Conservation (phyloP, 2,329 filamentous ascomycete species). For the Ophiosphaerella korrae region DNA sequence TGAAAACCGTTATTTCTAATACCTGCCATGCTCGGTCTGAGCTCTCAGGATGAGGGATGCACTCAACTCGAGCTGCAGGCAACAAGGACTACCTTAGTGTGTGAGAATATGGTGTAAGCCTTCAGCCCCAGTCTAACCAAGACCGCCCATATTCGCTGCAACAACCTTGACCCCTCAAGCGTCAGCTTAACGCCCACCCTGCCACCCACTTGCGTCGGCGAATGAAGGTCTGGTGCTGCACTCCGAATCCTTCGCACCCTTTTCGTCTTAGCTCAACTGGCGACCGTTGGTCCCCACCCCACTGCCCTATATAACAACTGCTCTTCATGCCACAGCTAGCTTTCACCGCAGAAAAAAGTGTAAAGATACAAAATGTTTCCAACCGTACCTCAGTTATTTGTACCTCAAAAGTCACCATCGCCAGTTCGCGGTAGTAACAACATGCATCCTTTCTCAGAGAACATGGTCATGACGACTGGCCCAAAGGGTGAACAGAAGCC, state of each 20-base stretch:
- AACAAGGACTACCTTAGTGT: constrained; percentile 26
- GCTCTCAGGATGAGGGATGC: constrained; percentile 17
- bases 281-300: constrained; percentile 20
- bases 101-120: constrained; percentile 37
- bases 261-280: constrained; percentile 18
- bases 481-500: constrained; percentile 35
- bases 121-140: constrained; percentile 41
- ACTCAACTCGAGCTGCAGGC: constrained; percentile 30
- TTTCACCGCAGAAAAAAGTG: constrained; percentile 16
- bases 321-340: constrained; percentile 21
- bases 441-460: constrained; percentile 27
- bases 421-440: constrained; percentile 24
- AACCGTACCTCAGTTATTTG: constrained; percentile 30
- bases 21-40: constrained; percentile 21
- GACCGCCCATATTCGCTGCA: constrained; percentile 36
- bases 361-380: constrained; percentile 36
- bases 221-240: constrained; percentile 27
- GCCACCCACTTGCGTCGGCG: constrained; percentile 29
- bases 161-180: constrained; percentile 32
- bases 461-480: constrained; percentile 24
- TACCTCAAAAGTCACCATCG: constrained; percentile 27
- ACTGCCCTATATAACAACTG: constrained; percentile 39
- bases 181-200: constrained; percentile 39
- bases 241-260: constrained; percentile 24
- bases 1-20: neutral